Evolutionary conservation across 257 asterid species (phyloP), one percentile per base, ranked within the genome.

Genomic region (Salvia hispanica): DNA sequence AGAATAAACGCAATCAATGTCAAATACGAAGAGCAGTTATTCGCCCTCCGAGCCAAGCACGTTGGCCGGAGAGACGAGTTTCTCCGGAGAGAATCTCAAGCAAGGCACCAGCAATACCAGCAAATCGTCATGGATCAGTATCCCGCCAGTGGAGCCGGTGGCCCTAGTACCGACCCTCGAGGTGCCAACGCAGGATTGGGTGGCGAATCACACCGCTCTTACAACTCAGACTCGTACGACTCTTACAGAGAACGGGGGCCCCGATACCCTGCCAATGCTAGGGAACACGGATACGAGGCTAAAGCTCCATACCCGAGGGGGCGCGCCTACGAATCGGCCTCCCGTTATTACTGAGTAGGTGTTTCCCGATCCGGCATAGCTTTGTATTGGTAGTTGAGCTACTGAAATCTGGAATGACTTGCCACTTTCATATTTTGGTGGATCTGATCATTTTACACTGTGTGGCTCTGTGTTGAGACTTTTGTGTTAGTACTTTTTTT

Each of bases 231-330:
- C 40, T 65, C 76, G 34, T 86, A 84, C 33, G 86, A 86, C 33
- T 58, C 93, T 50, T 81, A 84, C 71, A 81, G 83, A 72, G 95
- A 84, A 59, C 72, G 84, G 3, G 72, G 72, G 3, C 31, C 31
- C 36, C 81, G 95, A 3, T 80, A 69, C 73, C 77, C 75, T 28
- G 81, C 78, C 71, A 82, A 76, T 58, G 79, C 77, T 61, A 77
- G 95, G 64, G 83, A 76, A 65, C 89, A 83, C 3, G 84, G 87
- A 7, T 84, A 75, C 53, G 91, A 87, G 68, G 68, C 85, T 43
- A 81, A 86, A 81, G 86, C 53, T 54, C 95, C 84, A 1, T 85
- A 84, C 62, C 83, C 94, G 4, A 85, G 90, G 47, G 87, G 95
- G 43, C 87, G 90, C n/a, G 79, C 81, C 39, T 86, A 88, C 54